Percentiles rank a stretch among this genome's conserved stretches.
phyloP scores from a whole-genome alignment of 805 yeast species.

The Kazachstania bromeliacearum region DNA sequence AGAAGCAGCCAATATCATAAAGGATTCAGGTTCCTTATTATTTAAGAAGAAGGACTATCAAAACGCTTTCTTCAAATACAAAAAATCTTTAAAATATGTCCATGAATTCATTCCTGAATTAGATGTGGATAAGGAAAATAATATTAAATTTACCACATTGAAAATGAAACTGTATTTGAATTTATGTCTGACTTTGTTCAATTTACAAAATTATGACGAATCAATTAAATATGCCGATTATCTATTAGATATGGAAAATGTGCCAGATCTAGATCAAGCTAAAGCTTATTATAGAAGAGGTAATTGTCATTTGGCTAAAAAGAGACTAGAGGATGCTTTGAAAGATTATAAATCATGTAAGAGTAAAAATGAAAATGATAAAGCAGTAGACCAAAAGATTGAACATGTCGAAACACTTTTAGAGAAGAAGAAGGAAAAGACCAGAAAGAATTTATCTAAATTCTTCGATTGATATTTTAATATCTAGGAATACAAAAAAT shows the following conservation, averaged over 20 bases:
- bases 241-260: slow-evolving; percentile 42
- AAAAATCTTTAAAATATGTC: slow-evolving; percentile 56
- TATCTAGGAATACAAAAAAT: neutral
- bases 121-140: slow-evolving; percentile 48
- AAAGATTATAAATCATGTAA: slow-evolving; percentile 38
- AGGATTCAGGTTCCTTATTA: slow-evolving; percentile 55
- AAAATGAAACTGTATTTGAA: slow-evolving; percentile 40
- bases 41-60: slow-evolving; percentile 43
- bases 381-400: slow-evolving; percentile 38
- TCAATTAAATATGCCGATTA: slow-evolving; percentile 47
- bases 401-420: slow-evolving; percentile 33
- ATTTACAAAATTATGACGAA: slow-evolving; percentile 39
- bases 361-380: slow-evolving; percentile 40
- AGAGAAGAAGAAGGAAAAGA: slow-evolving; percentile 38
- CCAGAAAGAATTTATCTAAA: slow-evolving; percentile 49
- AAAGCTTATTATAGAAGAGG: slow-evolving; percentile 55
- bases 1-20: slow-evolving; percentile 45
- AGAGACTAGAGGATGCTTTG: slow-evolving; percentile 42
- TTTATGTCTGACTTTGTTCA: slow-evolving; percentile 45
- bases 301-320: slow-evolving; percentile 34
- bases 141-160: slow-evolving; percentile 37
- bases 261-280: slow-evolving; percentile 37
- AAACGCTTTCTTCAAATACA: slow-evolving; percentile 54
- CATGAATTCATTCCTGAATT: slow-evolving; percentile 65
- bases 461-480: slow-evolving; percentile 38